phyloP scores from a whole-genome alignment of 208 protist genomes.

The Acanthamoeba royreba region DNA sequence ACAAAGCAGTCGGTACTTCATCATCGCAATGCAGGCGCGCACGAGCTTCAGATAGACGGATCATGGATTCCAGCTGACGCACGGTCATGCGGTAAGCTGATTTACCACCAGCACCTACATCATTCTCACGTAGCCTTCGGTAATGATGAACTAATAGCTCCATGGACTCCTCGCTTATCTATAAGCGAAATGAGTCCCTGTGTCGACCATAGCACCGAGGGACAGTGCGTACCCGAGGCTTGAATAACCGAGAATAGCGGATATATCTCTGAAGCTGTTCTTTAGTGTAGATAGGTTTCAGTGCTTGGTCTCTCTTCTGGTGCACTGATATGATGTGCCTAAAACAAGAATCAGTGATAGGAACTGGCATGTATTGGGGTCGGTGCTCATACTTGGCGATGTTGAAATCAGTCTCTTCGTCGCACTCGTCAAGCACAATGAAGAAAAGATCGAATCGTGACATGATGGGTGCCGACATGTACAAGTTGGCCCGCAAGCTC shows the following conservation, averaged over 20 bases:
- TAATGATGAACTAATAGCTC: constrained; percentile 90
- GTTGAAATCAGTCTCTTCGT: constrained; percentile 92
- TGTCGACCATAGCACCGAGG: too few species aligned
- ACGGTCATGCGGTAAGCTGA: constrained; percentile 97
- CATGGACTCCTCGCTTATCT: constrained; percentile 83
- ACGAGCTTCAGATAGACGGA: constrained; percentile 96
- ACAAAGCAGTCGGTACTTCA: constrained; percentile 71
- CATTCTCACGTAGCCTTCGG: constrained; percentile 89
- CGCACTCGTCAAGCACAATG: constrained; percentile 96
- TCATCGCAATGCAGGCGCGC: constrained; percentile 94
- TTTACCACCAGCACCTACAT: constrained; percentile 70
- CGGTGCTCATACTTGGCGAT: constrained; percentile 90
- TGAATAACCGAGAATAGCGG: constrained; percentile 87
- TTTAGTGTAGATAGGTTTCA: constrained; percentile 31
- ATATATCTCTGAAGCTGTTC: constrained; percentile 85
- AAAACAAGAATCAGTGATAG: neutral
- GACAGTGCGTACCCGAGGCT: constrained; percentile 76
- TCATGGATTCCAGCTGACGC: constrained; percentile 98
- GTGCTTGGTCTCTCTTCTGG: constrained; percentile 60
- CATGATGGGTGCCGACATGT: constrained; percentile 94
- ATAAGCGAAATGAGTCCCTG: too few species aligned
- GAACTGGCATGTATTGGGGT: neutral
- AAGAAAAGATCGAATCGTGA: constrained; percentile 99
- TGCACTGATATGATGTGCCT: constrained; percentile 50
- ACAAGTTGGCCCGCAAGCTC: constrained; percentile 77